Conservation (phyloP, 306 rosid species). For the Medicago ruthenica region DNA sequence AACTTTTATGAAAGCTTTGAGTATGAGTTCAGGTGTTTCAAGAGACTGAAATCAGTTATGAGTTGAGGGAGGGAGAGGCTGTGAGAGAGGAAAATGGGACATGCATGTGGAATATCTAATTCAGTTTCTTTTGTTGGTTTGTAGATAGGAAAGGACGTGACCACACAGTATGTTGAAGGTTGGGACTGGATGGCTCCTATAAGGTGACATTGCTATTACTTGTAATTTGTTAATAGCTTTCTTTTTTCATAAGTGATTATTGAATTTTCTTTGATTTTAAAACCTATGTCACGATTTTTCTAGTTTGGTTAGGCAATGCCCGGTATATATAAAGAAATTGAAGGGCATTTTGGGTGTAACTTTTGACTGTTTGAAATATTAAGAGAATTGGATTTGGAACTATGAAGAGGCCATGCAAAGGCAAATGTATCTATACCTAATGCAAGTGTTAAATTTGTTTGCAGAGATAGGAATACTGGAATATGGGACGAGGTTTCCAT, state of each 20-base stretch:
- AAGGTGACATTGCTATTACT: conserved; percentile 66
- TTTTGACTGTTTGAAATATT: conserved; percentile 24
- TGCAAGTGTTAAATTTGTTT: conserved; percentile 41
- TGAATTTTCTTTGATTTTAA: neutral
- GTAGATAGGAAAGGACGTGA: conserved; percentile 96
- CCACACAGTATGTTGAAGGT: conserved; percentile 93
- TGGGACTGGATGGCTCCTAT: conserved; percentile 99
- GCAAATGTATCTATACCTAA: conserved; percentile 28
- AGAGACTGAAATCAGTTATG: conserved; percentile 14
- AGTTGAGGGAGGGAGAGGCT: neutral
- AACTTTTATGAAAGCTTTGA: neutral
- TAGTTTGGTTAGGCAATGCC: conserved; percentile 23
- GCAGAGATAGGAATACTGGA: conserved; percentile 98
- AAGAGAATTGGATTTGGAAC: conserved; percentile 30
- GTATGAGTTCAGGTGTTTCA: conserved; percentile 30
- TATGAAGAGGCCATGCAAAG: conserved; percentile 30
- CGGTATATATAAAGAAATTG: neutral
- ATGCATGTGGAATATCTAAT: conserved; percentile 34
- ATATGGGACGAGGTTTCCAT: conserved; percentile 97
- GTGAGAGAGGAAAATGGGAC: conserved; percentile 22
- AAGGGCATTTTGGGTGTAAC: conserved; percentile 16
- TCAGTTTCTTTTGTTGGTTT: conserved; percentile 18
- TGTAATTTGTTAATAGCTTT: conserved; percentile 32
- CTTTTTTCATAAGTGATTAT: conserved; percentile 2
- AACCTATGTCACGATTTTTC: neutral